Conservation (phyloP, 306 rosid genomes). For the Benincasa hispida region DNA sequence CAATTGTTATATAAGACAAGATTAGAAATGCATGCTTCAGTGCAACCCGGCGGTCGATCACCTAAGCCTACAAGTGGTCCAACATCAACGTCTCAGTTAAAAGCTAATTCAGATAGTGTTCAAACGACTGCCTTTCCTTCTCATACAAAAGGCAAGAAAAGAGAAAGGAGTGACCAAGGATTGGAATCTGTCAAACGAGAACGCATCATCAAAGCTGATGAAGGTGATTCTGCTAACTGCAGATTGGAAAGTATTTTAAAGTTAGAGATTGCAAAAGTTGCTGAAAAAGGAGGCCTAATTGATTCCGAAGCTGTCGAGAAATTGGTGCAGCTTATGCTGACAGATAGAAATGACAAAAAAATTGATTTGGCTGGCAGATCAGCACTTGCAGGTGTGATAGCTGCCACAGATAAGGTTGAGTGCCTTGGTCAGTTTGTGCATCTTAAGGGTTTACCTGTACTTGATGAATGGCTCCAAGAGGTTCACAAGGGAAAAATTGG, state of each 20-base stretch:
- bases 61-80: conserved; percentile 73
- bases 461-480: conserved; percentile 93
- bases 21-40: conserved; percentile 66
- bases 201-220: conserved; percentile 41
- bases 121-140: conserved; percentile 53
- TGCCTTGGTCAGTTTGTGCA: conserved; percentile 69
- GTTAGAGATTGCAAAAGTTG: conserved; percentile 64
- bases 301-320: conserved; percentile 64
- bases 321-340: conserved; percentile 66
- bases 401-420: conserved; percentile 60
- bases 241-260: conserved; percentile 46
- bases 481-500: conserved; percentile 71
- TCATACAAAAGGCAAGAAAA: conserved; percentile 68
- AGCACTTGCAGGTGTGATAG: conserved; percentile 64
- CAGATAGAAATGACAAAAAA: conserved; percentile 55
- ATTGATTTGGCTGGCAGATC: conserved; percentile 63
- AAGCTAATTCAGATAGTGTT: conserved; percentile 59
- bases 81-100: conserved; percentile 54
- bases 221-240: conserved; percentile 58
- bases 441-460: conserved; percentile 57
- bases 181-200: conserved; percentile 67
- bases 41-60: conserved; percentile 74
- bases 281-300: conserved; percentile 79
- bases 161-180: conserved; percentile 73
- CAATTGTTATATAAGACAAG: conserved; percentile 46